A percentile compares a stretch with the other conserved stretches of the same genome.
These are phyloP conservation scores for Agrocybe pediades DNA, from an alignment of 768 basidiomycete species.

Conservation along the genomic window DNA sequence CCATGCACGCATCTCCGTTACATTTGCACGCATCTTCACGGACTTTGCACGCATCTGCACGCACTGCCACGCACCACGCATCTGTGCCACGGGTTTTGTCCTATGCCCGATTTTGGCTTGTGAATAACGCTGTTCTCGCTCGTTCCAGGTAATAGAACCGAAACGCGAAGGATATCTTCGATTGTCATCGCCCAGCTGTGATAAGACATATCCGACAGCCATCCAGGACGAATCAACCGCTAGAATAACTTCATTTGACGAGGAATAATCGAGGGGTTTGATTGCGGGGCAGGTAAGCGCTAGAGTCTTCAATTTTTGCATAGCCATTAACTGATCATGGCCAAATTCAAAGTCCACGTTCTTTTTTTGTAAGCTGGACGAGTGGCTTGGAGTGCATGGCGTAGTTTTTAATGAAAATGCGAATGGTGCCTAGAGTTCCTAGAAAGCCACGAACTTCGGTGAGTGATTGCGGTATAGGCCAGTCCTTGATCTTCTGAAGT, in stretches of 20 bases:
- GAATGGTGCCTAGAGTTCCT: conserved; percentile 23
- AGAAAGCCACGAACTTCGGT: conserved; percentile 29
- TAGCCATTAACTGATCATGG: conserved; percentile 15
- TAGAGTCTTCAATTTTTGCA: conserved; percentile 11
- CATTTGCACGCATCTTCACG: too few relatives aligned
- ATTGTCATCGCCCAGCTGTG: conserved; percentile 12
- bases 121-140: conserved; percentile 23
- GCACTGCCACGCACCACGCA: too few relatives aligned
- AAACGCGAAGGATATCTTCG: conserved; percentile 16
- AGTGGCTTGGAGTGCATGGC: conserved; percentile 21
- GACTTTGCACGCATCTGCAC: too few relatives aligned
- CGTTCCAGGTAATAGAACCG: conserved; percentile 21
- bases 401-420: conserved; percentile 31
- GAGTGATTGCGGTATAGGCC: conserved; percentile 24
- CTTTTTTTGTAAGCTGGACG: conserved; percentile 25
- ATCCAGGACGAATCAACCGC: conserved; percentile 21
- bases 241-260: conserved; percentile 15
- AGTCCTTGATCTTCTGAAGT: conserved; percentile 28
- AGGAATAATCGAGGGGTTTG: conserved; percentile 14
- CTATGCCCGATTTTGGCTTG: conserved; percentile 33
- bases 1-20: too few relatives aligned
- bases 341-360: conserved; percentile 29
- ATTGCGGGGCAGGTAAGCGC: conserved; percentile 11
- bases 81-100: too few relatives aligned
- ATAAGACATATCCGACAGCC: conserved; percentile 18